Evolutionary conservation across 2,329 filamentous ascomycete species (phyloP).

Genomic region (Colletotrichum tabaci): DNA sequence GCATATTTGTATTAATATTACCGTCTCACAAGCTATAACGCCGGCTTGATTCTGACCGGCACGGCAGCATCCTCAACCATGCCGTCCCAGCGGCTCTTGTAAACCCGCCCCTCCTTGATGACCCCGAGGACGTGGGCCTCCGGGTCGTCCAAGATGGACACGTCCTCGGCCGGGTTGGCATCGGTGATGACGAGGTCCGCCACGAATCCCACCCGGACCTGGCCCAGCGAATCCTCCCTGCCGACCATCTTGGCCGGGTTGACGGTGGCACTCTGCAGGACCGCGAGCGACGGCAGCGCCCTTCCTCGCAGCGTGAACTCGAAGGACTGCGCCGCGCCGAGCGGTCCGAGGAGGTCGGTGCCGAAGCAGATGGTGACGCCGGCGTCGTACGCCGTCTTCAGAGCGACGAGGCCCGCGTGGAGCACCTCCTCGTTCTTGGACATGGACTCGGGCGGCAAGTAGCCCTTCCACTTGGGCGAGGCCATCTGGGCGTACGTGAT

Average conservation of each 20-base stretch:
- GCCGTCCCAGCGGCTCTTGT: slow-evolving; percentile 45
- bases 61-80: slow-evolving; percentile 42
- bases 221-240: slow-evolving; percentile 62
- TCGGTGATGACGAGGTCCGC: slow-evolving; percentile 69
- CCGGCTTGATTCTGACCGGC: slow-evolving; percentile 33
- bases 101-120: slow-evolving; percentile 68
- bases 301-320: slow-evolving; percentile 51
- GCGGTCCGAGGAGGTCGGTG: slow-evolving; percentile 54
- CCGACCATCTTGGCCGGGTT: slow-evolving; percentile 66
- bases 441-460: slow-evolving; percentile 60
- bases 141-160: slow-evolving; percentile 64
- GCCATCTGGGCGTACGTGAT: slow-evolving; percentile 67
- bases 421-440: slow-evolving; percentile 67
- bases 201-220: slow-evolving; percentile 64
- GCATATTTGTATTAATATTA: not conserved
- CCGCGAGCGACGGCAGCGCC: slow-evolving; percentile 44
- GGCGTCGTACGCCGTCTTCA: slow-evolving; percentile 65
- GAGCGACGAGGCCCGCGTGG: slow-evolving; percentile 59
- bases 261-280: slow-evolving; percentile 55
- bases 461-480: slow-evolving; percentile 58
- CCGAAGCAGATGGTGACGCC: slow-evolving; percentile 72
- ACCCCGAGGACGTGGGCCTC: slow-evolving; percentile 63
- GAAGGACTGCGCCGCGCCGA: slow-evolving; percentile 50
- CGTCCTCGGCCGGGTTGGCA: slow-evolving; percentile 68
- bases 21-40: slow-evolving; percentile 3